Base-by-base conservation (phyloP, 192 early-diverging fungal genomes). In the Spizellomyces punctatus region DNA sequence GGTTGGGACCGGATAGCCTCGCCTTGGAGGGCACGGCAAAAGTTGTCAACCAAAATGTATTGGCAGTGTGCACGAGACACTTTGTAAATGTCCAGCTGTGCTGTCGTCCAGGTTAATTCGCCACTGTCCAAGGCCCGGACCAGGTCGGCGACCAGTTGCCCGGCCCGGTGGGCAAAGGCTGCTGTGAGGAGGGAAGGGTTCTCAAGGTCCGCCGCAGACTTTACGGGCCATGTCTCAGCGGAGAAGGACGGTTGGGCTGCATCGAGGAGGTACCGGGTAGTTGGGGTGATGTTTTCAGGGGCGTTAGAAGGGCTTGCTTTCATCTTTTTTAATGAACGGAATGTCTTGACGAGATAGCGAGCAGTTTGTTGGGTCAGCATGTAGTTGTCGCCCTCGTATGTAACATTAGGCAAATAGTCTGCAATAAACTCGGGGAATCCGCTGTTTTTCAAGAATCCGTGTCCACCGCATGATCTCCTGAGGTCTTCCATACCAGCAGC, bases 321-420 rank as follows among this genome's bases (percentile, higher is more conserved):
- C 7, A 50, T 44, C 55, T 69, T 69, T 69, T 85, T 80, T 47
- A 81, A 52, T 71, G 76, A 79, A 57, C 84, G 86, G 72, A 90
- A 83, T 52, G 85, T 84, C 75, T 88, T 91, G 72, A 92, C 63
- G 41, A 95, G 80, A 77, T 91, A 94, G 46, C 92, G 90, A 46
- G 86, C 81, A 14, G 91, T 91, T 82, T 96, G 94, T 77, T 94
- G 94, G 6, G 91, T 90, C 67, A 96, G 74, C 19, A 96, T 84
- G 73, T 90, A 59, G 56, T 69, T 69, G 67, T 69, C 67, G 21
- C 67, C 67, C 67, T 69, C 67, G 57, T 69, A 69, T 4, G 67
- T 69, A 46, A 69, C 67, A 19, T 69, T 69, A 5, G 67, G 67
- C 9, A 58, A 44, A 46, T 69, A 69, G 57, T 69, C 67, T 19